Percentiles rank a stretch among this genome's conserved stretches.
These are phyloP conservation scores for Lasiodiplodia sp. DNA, from an alignment of 2,329 filamentous ascomycete genomes.

Conservation along the genomic window DNA sequence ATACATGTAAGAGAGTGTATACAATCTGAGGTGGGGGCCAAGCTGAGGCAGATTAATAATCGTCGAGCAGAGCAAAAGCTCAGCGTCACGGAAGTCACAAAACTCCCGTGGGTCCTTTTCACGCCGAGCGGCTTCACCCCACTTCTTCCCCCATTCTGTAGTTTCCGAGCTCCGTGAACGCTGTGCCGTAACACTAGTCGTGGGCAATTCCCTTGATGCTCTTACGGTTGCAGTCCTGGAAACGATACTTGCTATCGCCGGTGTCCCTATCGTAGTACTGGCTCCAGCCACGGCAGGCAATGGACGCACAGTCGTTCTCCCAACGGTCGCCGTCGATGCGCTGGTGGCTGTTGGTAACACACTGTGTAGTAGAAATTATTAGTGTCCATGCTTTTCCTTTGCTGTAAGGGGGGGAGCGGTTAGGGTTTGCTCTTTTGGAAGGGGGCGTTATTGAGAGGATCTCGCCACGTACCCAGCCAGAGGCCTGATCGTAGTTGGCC, in stretches of 20 bases:
- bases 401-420: too few species aligned
- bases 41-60: too few species aligned
- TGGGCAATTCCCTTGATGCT: not conserved
- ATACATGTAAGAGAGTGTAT: too few species aligned
- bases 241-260: not conserved
- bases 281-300: conserved; percentile 1
- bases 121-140: too few species aligned
- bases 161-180: too few species aligned
- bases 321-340: conserved; percentile 2
- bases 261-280: not conserved
- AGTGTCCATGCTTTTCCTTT: not conserved
- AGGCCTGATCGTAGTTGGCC: not conserved
- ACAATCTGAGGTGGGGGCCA: too few species aligned
- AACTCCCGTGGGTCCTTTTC: too few species aligned
- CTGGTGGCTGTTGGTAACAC: conserved; percentile 2
- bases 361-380: not conserved
- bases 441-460: too few species aligned
- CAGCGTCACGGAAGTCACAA: too few species aligned
- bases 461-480: not conserved
- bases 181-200: not conserved
- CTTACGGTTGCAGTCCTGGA: not conserved
- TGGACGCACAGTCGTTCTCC: not conserved
- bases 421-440: too few species aligned
- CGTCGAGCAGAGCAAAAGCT: too few species aligned
- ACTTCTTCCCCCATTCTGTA: too few species aligned